phyloP scores from a whole-genome alignment of 2,329 filamentous ascomycete species.

The Penicillium sp. region DNA sequence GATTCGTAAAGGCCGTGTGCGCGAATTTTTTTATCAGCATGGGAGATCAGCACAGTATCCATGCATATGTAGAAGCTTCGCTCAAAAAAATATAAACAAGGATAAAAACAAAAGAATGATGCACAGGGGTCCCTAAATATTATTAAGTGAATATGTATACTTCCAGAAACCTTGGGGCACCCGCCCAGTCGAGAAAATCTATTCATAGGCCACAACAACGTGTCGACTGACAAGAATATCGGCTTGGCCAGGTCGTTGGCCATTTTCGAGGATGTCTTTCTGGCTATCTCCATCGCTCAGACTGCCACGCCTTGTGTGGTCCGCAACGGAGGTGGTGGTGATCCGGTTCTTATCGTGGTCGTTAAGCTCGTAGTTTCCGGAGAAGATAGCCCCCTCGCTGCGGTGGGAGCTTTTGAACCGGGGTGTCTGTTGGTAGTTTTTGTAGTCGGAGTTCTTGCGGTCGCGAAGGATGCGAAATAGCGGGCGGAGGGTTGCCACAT shows the following conservation, averaged over 20 bases:
- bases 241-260: conserved; percentile 11
- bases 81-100: background rate
- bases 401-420: conserved; percentile 5
- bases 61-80: background rate
- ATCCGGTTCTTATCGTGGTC: conserved; percentile 10
- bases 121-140: background rate
- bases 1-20: background rate
- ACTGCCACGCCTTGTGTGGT: background rate
- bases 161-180: background rate
- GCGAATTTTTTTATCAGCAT: background rate
- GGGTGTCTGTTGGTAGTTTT: conserved; percentile 10
- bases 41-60: background rate
- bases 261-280: conserved; percentile 20
- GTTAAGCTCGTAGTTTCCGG: conserved; percentile 17
- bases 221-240: conserved; percentile 22
- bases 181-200: background rate
- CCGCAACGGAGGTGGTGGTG: background rate
- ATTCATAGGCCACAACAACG: conserved; percentile 19
- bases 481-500: conserved; percentile 48
- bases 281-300: conserved; percentile 24
- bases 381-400: conserved; percentile 6
- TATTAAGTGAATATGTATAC: background rate
- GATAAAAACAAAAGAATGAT: background rate
- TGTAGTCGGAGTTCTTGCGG: conserved; percentile 15
- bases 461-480: conserved; percentile 35